These are phyloP conservation scores for Nakazawaea anatomiae DNA, from an alignment of 805 yeast genomes.

Conservation along the genomic window DNA sequence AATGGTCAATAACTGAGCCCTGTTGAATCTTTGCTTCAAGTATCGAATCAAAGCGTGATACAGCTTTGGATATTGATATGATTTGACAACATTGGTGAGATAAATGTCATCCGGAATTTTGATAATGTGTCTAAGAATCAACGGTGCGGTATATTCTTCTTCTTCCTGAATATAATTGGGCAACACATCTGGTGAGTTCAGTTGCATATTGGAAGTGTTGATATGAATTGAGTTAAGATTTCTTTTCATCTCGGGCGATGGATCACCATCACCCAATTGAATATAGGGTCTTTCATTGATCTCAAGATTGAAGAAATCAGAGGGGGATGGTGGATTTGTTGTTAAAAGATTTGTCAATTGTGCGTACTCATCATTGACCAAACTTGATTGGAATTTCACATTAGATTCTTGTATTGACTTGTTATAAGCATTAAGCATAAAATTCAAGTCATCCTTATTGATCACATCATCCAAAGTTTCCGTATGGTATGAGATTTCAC, in stretches of 20 bases:
- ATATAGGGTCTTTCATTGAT: conserved; percentile 18
- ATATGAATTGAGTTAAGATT: conserved; percentile 3
- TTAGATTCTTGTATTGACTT: conserved; percentile 8
- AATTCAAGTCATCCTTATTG: conserved; percentile 9
- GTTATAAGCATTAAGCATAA: conserved; percentile 7
- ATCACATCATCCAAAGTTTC: conserved; percentile 1
- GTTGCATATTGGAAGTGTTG: not conserved
- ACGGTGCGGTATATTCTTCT: conserved; percentile 49
- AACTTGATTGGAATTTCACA: conserved; percentile 23
- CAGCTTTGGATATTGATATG: conserved; percentile 58
- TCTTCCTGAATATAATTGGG: conserved; percentile 33
- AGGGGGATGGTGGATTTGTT: conserved; percentile 28
- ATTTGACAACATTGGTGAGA: conserved; percentile 33
- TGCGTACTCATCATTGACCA: conserved; percentile 35
- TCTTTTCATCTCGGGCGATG: not conserved
- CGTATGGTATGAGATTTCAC: conserved; percentile 3
- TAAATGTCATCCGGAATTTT: conserved; percentile 45
- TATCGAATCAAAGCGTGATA: conserved; percentile 56
- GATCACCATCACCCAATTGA: conserved; percentile 8
- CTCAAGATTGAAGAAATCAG: conserved; percentile 21
- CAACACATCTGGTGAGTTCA: conserved; percentile 15
- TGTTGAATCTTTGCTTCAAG: conserved; percentile 43
- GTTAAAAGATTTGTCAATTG: conserved; percentile 33
- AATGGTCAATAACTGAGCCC: conserved; percentile 31
- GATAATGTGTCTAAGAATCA: conserved; percentile 50